Base-by-base conservation (phyloP, 805 yeast species). In the Lipomyces lipofer region DNA sequence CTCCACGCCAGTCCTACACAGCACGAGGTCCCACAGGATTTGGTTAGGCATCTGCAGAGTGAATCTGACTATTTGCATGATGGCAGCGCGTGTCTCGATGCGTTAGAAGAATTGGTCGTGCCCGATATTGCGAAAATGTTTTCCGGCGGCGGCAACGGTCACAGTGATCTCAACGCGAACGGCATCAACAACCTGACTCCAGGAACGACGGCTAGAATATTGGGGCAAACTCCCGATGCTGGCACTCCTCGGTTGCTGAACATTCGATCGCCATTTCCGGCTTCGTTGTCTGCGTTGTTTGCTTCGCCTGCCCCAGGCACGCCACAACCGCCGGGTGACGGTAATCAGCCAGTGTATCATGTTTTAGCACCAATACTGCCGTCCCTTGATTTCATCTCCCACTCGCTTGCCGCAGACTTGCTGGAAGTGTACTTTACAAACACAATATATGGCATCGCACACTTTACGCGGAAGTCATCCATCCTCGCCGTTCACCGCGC, bases 361-460 rank as follows among this genome's bases (percentile, higher is more conserved):
- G 59, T 65, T 6, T 49, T 65, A 27, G 62, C 51, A 22, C 67
- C 68, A 12, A 56, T 65, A 19, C 52, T 63, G 21, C 36, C 45
- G 10, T 47, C 56, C 4, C 52, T 65, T 5, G 62, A 56, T 22
- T 52, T 62, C 43, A 36, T 67, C 17, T 54, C 67, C 1, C 54
- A 60, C 29, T 39, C 66, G 5, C 54, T 67, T 13, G 67, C 67
- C 2, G 59, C 63, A 7, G 69, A 67, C 42, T 54, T 67, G 29
- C 54, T 67, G 43, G 70, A 67, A 43, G 58, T 63, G 17, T 67
- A 66, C 49, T 67, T 65, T 49, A 44, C 63, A 12, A 61, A 61
- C 40, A 64, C 69, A 8, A 60, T 68, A 24, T 66, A 66, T 35
- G 69, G 68, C 3, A 53, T 67, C 38, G 68, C 67, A 4, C 64